A percentile compares a stretch with the other conserved stretches of the same genome.
These are phyloP conservation scores for Fusarium multiceps DNA, from an alignment of 2,329 filamentous ascomycete genomes.

Conservation along the genomic window DNA sequence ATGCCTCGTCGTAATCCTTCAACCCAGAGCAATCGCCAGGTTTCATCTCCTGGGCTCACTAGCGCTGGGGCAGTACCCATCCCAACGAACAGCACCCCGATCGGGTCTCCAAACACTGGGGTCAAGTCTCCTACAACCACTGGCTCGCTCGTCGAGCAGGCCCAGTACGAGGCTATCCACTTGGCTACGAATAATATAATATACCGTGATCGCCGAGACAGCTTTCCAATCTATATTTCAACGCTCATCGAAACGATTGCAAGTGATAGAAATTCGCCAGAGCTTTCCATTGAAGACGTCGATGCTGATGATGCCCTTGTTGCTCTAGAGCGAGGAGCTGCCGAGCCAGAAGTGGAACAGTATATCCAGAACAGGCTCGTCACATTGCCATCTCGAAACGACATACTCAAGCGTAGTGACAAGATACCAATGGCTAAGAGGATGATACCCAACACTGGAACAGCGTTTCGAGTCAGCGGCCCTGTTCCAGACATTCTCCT, in stretches of 20 bases:
- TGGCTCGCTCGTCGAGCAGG: slow-evolving; percentile 8
- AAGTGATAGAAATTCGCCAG: background rate
- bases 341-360: slow-evolving; percentile 3
- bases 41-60: background rate
- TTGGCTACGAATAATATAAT: slow-evolving; percentile 9
- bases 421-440: background rate
- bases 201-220: background rate
- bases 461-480: background rate
- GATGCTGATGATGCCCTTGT: background rate
- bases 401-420: slow-evolving; percentile 3
- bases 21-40: too few species aligned
- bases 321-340: background rate
- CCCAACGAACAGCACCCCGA: too few species aligned
- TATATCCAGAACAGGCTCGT: slow-evolving; percentile 1
- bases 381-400: background rate
- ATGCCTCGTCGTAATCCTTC: background rate
- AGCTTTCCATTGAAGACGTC: background rate
- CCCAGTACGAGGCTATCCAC: background rate
- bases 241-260: background rate
- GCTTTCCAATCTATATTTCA: background rate
- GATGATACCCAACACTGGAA: background rate
- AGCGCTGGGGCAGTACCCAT: too few species aligned
- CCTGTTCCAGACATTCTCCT: slow-evolving; percentile 11
- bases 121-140: background rate
- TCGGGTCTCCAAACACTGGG: background rate